These are phyloP conservation scores for Cryptomeria japonica DNA, from an alignment of 75 land plant genomes.

Conservation along the genomic window DNA sequence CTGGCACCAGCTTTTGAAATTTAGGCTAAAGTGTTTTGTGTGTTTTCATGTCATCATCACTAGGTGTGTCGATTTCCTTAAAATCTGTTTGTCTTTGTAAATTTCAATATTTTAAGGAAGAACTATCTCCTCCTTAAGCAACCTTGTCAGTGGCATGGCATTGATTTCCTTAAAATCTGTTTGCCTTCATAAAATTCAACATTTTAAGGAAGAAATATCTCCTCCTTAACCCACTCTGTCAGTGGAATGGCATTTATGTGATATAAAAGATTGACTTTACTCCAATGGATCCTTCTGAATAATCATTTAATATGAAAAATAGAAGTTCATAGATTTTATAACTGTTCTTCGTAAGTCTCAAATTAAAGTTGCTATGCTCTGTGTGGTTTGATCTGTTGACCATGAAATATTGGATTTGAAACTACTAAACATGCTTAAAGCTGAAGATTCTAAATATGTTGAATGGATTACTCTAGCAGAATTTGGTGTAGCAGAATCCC, in stretches of 20 bases:
- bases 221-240: background rate
- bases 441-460: background rate
- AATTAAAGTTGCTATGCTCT: background rate
- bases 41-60: background rate
- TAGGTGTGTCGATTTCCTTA: background rate
- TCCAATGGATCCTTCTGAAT: background rate
- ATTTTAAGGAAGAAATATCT: background rate
- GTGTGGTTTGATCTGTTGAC: background rate
- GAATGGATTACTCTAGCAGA: background rate
- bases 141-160: background rate
- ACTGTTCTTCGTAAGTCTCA: background rate
- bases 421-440: background rate
- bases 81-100: background rate
- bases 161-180: background rate
- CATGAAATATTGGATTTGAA: background rate
- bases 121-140: background rate
- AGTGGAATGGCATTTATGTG: background rate
- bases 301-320: background rate
- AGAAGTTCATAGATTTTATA: background rate
- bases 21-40: background rate
- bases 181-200: background rate
- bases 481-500: background rate
- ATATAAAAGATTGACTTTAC: background rate
- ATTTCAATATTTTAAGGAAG: background rate
- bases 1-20: background rate